A percentile compares a stretch with the other conserved stretches of the same genome.
Evolutionary conservation across 257 asterid genomes (phyloP).

Genomic region (Eucommia ulmoides): DNA sequence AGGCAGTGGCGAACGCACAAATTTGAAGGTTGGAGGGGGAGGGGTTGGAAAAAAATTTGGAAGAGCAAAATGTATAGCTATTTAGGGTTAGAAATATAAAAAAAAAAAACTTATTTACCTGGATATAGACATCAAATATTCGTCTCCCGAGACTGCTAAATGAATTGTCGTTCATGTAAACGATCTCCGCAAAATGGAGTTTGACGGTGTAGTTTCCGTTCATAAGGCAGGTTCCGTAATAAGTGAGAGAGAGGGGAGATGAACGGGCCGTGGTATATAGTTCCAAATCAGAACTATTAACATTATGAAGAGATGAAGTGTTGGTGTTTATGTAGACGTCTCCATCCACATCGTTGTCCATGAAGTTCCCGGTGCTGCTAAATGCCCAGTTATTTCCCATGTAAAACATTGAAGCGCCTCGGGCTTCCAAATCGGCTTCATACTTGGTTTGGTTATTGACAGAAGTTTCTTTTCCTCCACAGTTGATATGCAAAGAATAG

Average conservation of each 20-base stretch:
- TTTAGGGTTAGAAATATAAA: no score
- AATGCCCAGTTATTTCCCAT: constrained; percentile 60
- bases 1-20: no score
- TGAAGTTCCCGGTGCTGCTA: constrained; percentile 89
- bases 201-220: constrained; percentile 75
- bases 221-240: constrained; percentile 69
- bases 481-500: constrained; percentile 54
- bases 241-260: constrained; percentile 81
- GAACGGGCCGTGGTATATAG: constrained; percentile 63
- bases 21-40: no score
- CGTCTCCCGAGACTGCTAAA: constrained; percentile 73
- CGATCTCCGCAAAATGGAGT: constrained; percentile 81
- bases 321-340: constrained; percentile 46
- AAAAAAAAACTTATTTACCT: constrained; percentile 36
- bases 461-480: constrained; percentile 59
- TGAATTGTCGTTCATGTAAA: constrained; percentile 55
- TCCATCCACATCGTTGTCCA: constrained; percentile 53
- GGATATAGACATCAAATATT: constrained; percentile 75
- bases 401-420: constrained; percentile 76
- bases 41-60: no score
- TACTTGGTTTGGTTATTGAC: constrained; percentile 18
- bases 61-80: no score
- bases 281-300: constrained; percentile 20
- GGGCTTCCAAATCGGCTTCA: constrained; percentile 53
- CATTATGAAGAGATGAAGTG: constrained; percentile 24